These are phyloP conservation scores for Diaporthe destruens DNA, from an alignment of 2,329 filamentous ascomycete genomes.

Conservation along the genomic window DNA sequence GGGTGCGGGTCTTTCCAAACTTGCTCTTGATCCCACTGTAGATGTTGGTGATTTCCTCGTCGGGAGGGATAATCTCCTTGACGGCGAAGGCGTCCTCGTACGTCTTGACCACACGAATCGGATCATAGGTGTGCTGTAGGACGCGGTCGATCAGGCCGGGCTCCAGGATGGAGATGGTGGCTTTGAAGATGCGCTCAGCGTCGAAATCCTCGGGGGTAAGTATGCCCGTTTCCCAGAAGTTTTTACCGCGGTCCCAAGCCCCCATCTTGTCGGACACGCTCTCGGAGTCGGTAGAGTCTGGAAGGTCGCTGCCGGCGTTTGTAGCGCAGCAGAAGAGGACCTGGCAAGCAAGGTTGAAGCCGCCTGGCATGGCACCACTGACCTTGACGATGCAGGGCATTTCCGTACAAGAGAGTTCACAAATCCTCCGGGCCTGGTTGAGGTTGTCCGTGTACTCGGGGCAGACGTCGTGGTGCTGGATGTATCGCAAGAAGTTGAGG, in stretches of 20 bases:
- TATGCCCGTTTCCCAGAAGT: conserved; percentile 44
- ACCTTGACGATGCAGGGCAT: conserved; percentile 70
- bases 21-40: conserved; percentile 59
- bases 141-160: conserved; percentile 46
- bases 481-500: conserved; percentile 89
- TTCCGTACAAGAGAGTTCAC: conserved; percentile 75
- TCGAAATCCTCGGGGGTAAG: conserved; percentile 56
- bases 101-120: conserved; percentile 54
- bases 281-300: neutral
- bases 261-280: conserved; percentile 42
- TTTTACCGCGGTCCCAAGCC: conserved; percentile 45
- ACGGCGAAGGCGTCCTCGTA: conserved; percentile 63
- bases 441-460: conserved; percentile 81
- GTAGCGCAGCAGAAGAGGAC: conserved; percentile 68
- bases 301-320: neutral
- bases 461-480: conserved; percentile 87
- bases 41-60: conserved; percentile 55
- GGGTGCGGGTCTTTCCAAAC: conserved; percentile 48
- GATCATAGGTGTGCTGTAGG: conserved; percentile 47
- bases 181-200: conserved; percentile 57
- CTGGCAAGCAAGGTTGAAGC: conserved; percentile 83
- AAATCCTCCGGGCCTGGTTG: conserved; percentile 73
- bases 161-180: conserved; percentile 57
- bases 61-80: conserved; percentile 70
- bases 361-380: conserved; percentile 72